Conservation (phyloP, 306 rosid genomes). For the Medicago truncatula region MtrunA17r5.0-ANR NC_053046.1:12928501-12929000, state of each 20-base stretch:
- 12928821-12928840: too few relatives aligned
- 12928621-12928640: background rate
- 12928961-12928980: background rate
- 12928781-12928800: background rate
- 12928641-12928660: background rate
- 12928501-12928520: conserved; percentile 97
- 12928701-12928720: background rate
- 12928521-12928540: conserved; percentile 37
- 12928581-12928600: background rate
- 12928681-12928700: background rate
- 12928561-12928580: background rate
- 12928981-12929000: conserved; percentile 9
- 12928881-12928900: too few relatives aligned
- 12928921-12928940: conserved; percentile 24
- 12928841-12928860: too few relatives aligned
- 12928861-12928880: too few relatives aligned
- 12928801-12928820: background rate
- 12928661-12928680: background rate
- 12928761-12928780: background rate
- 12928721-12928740: background rate
- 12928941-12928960: background rate
- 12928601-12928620: background rate
- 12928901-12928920: background rate
- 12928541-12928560: background rate
- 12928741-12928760: background rate